phyloP scores from a whole-genome alignment of 305 asterid genomes.

The Fraxinus paxiana region DNA sequence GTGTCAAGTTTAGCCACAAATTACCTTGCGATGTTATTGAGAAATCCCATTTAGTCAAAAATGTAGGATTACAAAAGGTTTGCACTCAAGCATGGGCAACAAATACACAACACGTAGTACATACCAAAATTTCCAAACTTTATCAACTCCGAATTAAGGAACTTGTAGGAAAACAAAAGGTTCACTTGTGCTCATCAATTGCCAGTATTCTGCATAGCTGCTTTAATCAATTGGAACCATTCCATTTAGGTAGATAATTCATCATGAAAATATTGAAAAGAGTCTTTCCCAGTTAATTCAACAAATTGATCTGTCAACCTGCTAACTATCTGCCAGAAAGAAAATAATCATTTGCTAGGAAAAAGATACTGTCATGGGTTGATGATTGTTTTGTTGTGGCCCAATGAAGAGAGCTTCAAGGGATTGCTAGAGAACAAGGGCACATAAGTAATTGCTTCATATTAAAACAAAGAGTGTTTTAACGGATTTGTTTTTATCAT shows the following conservation, averaged over 20 bases:
- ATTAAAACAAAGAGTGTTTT: not conserved
- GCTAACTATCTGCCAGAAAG: not conserved
- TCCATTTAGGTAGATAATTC: not conserved
- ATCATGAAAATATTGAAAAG: not conserved
- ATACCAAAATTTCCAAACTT: not conserved
- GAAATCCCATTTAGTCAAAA: not conserved
- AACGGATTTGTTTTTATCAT: not conserved
- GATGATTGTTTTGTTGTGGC: not conserved
- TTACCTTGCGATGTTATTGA: not conserved
- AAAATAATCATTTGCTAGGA: not conserved
- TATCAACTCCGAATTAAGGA: not conserved
- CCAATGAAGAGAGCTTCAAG: not conserved
- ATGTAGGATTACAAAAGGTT: not conserved
- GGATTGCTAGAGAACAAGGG: not conserved
- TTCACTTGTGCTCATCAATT: not conserved
- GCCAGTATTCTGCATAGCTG: not conserved
- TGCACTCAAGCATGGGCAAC: not conserved
- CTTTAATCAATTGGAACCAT: not conserved
- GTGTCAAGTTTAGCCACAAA: not conserved
- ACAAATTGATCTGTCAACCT: not conserved
- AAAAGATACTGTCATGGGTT: not conserved
- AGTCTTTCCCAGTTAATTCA: not conserved
- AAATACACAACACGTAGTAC: not conserved
- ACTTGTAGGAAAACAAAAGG: not conserved
- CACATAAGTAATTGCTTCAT: not conserved